A percentile compares a stretch with the other conserved stretches of the same genome.
phyloP scores from a whole-genome alignment of 352 stramenopile species.

The Hyaloperonospora arabidopsidis region DNA sequence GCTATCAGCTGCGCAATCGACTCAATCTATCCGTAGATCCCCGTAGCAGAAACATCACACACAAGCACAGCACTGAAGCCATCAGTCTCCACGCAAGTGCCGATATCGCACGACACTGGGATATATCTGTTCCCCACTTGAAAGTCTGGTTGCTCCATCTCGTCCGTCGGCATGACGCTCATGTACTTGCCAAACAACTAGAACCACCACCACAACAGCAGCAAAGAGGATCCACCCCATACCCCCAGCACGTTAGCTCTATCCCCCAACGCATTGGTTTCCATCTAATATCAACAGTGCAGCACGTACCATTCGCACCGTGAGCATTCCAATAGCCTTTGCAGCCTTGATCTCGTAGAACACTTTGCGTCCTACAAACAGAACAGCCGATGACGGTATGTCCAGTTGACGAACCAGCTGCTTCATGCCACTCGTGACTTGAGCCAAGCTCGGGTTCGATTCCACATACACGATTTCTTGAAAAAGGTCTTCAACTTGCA shows the following conservation, averaged over 20 bases:
- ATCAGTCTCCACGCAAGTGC: too few species aligned
- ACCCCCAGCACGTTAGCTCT: neutral
- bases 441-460: conserved; percentile 51
- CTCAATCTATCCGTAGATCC: conserved; percentile 38
- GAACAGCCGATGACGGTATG: conserved; percentile 60
- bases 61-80: too few species aligned
- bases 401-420: conserved; percentile 52
- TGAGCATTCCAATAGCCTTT: conserved; percentile 72
- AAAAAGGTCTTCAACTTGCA: conserved; percentile 61
- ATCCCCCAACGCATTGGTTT: neutral
- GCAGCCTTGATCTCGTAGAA: conserved; percentile 85
- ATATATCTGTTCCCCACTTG: conserved; percentile 30
- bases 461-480: conserved; percentile 54
- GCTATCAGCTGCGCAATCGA: conserved; percentile 69
- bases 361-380: conserved; percentile 76
- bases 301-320: conserved; percentile 56
- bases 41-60: too few species aligned
- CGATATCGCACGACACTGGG: too few species aligned
- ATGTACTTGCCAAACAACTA: conserved; percentile 81
- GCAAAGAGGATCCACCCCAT: conserved; percentile 8
- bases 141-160: conserved; percentile 74
- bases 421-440: conserved; percentile 71
- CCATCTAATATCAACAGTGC: neutral
- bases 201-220: neutral
- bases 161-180: conserved; percentile 78